Percentiles rank a stretch among this genome's conserved stretches.
phyloP scores from a whole-genome alignment of 768 basidiomycete genomes.

The Boletus tomentosulus region DNA sequence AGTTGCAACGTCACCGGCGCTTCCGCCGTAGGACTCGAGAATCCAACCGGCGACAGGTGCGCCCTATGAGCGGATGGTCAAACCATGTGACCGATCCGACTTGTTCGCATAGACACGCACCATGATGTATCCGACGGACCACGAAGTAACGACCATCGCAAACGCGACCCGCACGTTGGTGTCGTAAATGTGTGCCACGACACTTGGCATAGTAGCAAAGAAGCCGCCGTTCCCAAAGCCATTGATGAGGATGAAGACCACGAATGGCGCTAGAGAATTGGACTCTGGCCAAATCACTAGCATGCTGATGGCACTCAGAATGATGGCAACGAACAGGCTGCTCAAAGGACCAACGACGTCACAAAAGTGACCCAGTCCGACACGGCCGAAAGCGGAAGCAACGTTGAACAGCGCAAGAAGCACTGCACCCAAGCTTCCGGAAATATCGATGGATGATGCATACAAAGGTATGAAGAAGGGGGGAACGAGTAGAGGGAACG shows the following conservation, averaged over 20 bases:
- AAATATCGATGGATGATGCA: slow-evolving; percentile 26
- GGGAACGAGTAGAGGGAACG: slow-evolving; percentile 35
- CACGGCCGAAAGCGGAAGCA: slow-evolving; percentile 32
- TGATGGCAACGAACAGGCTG: slow-evolving; percentile 24
- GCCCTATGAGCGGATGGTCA: slow-evolving; percentile 10
- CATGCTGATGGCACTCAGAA: slow-evolving; percentile 29
- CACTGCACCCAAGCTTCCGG: slow-evolving; percentile 21
- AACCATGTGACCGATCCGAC: background rate
- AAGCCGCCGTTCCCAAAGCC: slow-evolving; percentile 32
- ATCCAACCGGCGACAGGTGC: slow-evolving; percentile 30
- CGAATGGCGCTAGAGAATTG: slow-evolving; percentile 21
- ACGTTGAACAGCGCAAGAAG: slow-evolving; percentile 34
- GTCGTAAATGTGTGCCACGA: slow-evolving; percentile 29
- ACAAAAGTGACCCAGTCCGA: slow-evolving; percentile 26
- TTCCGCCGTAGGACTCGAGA: slow-evolving; percentile 25
- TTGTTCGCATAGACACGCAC: slow-evolving; percentile 5
- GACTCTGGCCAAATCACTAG: slow-evolving; percentile 29
- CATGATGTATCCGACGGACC: slow-evolving; percentile 28
- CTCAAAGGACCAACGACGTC: slow-evolving; percentile 30
- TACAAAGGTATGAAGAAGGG: slow-evolving; percentile 37
- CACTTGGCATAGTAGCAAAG: slow-evolving; percentile 32
- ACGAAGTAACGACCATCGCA: slow-evolving; percentile 32
- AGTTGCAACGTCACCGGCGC: slow-evolving; percentile 6
- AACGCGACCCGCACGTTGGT: slow-evolving; percentile 30
- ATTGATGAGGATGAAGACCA: slow-evolving; percentile 25